Conservation (phyloP, 2,329 filamentous ascomycete species). For the Cordyceps tenuipes region DNA sequence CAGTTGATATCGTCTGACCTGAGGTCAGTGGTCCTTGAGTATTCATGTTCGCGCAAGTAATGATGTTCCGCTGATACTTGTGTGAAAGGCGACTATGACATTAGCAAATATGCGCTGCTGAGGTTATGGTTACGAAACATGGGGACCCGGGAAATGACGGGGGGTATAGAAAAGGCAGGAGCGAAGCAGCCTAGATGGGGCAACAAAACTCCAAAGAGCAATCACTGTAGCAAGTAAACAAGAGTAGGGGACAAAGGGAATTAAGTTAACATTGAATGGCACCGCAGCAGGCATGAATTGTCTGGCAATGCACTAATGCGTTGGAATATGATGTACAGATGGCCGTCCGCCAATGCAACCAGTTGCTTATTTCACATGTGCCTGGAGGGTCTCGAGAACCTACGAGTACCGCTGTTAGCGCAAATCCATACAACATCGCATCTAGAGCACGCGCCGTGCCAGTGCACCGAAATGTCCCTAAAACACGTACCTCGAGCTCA, state of each 20-base stretch:
- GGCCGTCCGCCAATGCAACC: slow-evolving; percentile 34
- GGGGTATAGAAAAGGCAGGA: background rate
- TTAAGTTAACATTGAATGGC: slow-evolving; percentile 13
- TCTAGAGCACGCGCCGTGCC: background rate
- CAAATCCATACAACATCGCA: background rate
- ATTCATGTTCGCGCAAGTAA: slow-evolving; percentile 1
- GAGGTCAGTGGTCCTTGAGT: background rate
- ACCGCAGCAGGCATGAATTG: slow-evolving; percentile 29
- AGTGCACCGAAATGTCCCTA: background rate
- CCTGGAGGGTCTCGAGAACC: slow-evolving; percentile 79
- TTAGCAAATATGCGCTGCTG: background rate
- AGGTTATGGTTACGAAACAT: background rate
- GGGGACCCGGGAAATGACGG: background rate
- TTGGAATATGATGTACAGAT: slow-evolving; percentile 36
- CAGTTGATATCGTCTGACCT: background rate
- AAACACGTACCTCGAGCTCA: slow-evolving; percentile 74
- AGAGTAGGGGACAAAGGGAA: slow-evolving; percentile 8
- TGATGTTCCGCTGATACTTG: background rate
- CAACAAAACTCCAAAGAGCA: background rate
- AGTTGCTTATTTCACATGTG: slow-evolving; percentile 68
- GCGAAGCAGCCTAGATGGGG: background rate
- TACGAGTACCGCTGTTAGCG: slow-evolving; percentile 34
- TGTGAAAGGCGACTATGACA: background rate
- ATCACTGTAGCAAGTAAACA: background rate
- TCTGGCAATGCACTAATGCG: slow-evolving; percentile 28